Evolutionary conservation across 1,139 yeast species (phyloP), one percentile per base, ranked within the genome.

Genomic region (Schwanniomyces etchellsii): DNA sequence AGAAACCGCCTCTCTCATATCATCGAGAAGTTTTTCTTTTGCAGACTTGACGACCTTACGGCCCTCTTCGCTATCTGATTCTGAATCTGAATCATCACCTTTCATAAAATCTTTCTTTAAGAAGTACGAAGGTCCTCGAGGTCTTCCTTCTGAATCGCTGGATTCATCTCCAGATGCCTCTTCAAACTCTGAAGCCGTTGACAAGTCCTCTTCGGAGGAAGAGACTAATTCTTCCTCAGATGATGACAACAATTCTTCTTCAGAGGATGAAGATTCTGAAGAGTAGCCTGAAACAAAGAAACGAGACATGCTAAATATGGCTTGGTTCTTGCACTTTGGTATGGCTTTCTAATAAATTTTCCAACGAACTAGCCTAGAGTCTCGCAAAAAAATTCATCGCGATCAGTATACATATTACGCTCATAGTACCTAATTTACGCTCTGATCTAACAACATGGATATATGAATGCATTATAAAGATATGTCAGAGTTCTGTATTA

Each of bases 1-100:
- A 50, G 77, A 82, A 47, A 81, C 74, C 25, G 76, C 61, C 22
- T 70, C 69, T 46, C 76, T 81, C 64, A 91, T 74, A 57, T 91
- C 98, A 54, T 88, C 97, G 44, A 86, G 56, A 39, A 89, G 70
- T 63, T 89, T 93, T 45, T 89, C 97, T 63, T 83, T 86, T 35
- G 96, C 96, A 37, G 93, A 79, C 62, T 84, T 89, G 46, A 91
- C 96, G 29, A 88, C 86, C 49, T 81, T 83, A 57, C 80, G 81
- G 42, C 77, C 80, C 38, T 78, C 85, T 39, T 75, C 81, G n/a
- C n/a, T n/a, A 37, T 78, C 85, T 37, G 61, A 53, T 36, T 74
- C 79, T 28, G 67, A 56, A 39, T 73, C 82, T 28, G 65, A 59
- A 39, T 77, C 83, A 10, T 26, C 24, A 28, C 72, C 74, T 39